phyloP scores from a whole-genome alignment of 345 rosid genomes.

The Citrus maxima region DNA sequence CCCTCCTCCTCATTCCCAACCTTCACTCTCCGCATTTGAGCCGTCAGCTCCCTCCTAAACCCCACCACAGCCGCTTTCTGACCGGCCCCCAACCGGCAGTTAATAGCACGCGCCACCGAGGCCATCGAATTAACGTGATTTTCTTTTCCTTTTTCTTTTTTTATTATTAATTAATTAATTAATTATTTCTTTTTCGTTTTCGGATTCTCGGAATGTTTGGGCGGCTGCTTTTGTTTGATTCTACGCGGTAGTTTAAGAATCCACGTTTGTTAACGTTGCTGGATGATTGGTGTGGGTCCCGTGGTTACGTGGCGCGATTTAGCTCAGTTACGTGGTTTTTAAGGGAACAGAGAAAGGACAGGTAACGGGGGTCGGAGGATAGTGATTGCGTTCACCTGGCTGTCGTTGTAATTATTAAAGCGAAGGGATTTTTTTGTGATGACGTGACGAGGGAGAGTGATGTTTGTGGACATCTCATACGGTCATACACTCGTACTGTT shows the following conservation, averaged over 20 bases:
- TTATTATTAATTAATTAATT: neutral
- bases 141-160: too few species aligned
- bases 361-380: neutral
- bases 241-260: neutral
- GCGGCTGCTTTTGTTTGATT: neutral
- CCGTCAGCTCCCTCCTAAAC: neutral
- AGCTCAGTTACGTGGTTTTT: constrained; percentile 18
- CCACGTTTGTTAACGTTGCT: constrained; percentile 21
- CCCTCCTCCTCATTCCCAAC: constrained; percentile 12
- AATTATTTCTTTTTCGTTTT: neutral
- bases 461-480: neutral
- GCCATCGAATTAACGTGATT: constrained; percentile 36
- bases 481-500: neutral
- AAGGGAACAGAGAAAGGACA: neutral
- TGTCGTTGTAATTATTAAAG: neutral
- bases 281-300: neutral
- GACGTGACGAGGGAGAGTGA: neutral
- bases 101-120: constrained; percentile 45
- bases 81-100: constrained; percentile 24
- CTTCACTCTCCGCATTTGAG: constrained; percentile 34
- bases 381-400: neutral
- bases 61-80: neutral
- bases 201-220: neutral
- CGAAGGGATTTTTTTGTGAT: neutral
- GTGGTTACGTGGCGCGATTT: constrained; percentile 7